phyloP scores from a whole-genome alignment of 139 green algal species.

The Chlorella sorokiniana region DNA sequence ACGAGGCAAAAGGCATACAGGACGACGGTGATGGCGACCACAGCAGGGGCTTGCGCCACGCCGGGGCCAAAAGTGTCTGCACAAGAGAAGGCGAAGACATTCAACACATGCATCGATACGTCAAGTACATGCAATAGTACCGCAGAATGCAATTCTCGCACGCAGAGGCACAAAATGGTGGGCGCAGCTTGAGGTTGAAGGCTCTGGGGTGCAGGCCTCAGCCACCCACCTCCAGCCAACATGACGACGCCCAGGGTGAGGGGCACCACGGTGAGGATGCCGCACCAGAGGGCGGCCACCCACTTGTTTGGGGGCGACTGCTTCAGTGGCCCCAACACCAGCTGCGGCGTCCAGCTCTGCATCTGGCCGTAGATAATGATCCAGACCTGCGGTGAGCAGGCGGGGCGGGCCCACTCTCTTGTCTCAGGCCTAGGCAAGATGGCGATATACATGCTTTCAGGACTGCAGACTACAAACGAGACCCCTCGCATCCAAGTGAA shows the following conservation, averaged over 20 bases:
- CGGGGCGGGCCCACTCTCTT: too few species aligned
- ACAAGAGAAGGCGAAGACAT: neutral
- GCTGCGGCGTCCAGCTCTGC: constrained; percentile 79
- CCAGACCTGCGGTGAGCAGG: constrained; percentile 33
- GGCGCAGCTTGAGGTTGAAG: too few species aligned
- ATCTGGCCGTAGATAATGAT: constrained; percentile 79
- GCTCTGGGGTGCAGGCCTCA: neutral
- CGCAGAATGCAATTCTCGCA: neutral
- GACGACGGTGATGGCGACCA: constrained; percentile 40
- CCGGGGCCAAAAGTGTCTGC: constrained; percentile 52
- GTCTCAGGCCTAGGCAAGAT: too few species aligned
- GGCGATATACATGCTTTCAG: too few species aligned
- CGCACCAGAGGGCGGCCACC: constrained; percentile 70
- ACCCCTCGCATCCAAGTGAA: too few species aligned
- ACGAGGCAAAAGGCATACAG: constrained; percentile 79
- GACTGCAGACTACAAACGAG: too few species aligned
- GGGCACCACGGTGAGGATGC: constrained; percentile 57
- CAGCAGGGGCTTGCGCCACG: neutral
- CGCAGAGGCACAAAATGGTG: neutral
- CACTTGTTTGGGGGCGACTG: constrained; percentile 83
- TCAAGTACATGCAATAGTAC: neutral
- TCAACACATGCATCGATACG: neutral
- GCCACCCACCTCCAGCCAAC: constrained; percentile 39
- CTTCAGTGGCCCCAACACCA: constrained; percentile 71
- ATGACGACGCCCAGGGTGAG: constrained; percentile 65